Base-by-base conservation (phyloP, 441 rosid species). In the Euphorbia schlechtendalii region DNA sequence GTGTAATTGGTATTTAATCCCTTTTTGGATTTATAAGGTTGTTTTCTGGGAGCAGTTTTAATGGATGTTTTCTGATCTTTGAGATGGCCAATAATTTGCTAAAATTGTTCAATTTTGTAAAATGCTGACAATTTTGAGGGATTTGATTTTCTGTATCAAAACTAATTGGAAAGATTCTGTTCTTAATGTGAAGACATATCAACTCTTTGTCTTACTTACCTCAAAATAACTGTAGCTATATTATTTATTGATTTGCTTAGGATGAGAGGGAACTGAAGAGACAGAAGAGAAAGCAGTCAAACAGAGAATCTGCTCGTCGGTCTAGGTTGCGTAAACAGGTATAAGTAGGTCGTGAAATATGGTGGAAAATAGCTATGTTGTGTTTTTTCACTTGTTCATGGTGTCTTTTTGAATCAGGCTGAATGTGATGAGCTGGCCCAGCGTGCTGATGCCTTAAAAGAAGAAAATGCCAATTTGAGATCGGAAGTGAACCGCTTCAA, bases 291-390 rank as follows among this genome's bases (percentile, higher is more conserved):
- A 93, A 93, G 77, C 92, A 90, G 75, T 93, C 99, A 53, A 93
- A 93, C 77, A 82, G 97, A 68, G 99, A 90, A 72, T 90, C 97
- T 69, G 99, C 99, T 70, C 89, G 96, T 21, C 82, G 96, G 51
- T 93, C 99, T 61, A 82, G 99, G 72, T 78, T 93, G 82, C 97
- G 99, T 63, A 93, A 93, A 76, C 97, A 90, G 93, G 97, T 93
- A 80, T 36, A 61, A 75, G 49, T 66, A 32, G 8, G 22, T 34
- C 32, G 65, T 20, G 40, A 56, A 58, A 64, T 46, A 20, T 57
- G 17, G 34, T 55, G 14, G 9, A 60, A 15, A 56, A 4, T 32
- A 21, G n/a, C 9, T 32, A 45, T 58, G 27, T 59, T 17, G n/a
- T 61, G n/a, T 20, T 59, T n/a, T n/a, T n/a, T n/a, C 4, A 63